These are phyloP conservation scores for Baudoinia panamericana DNA, from an alignment of 495 filamentous ascomycete genomes.

Conservation along the genomic window DNA sequence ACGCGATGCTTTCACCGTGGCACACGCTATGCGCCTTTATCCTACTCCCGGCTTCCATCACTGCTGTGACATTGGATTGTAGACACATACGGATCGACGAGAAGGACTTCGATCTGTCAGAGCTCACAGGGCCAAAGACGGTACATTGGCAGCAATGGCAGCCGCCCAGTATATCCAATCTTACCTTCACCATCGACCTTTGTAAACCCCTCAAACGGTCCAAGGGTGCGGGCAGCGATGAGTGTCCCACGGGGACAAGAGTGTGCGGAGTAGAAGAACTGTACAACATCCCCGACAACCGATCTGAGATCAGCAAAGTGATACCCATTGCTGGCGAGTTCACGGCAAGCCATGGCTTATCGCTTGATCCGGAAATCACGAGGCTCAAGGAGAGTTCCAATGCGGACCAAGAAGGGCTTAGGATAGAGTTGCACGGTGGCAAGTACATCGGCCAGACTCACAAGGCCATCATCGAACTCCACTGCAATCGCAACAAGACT, in stretches of 20 bases:
- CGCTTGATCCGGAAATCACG: slow-evolving; percentile 48
- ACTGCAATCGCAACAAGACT: slow-evolving; percentile 56
- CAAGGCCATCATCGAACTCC: slow-evolving; percentile 66
- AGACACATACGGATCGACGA: slow-evolving; percentile 42
- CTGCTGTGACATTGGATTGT: slow-evolving; percentile 48
- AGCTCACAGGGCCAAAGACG: slow-evolving; percentile 63
- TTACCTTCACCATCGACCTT: slow-evolving; percentile 79
- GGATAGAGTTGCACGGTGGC: slow-evolving; percentile 57
- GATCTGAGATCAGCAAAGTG: slow-evolving; percentile 34
- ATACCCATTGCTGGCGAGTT: slow-evolving; percentile 68
- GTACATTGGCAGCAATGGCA: slow-evolving; percentile 41
- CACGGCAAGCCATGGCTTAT: slow-evolving; percentile 35
- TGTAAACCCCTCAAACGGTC: slow-evolving; percentile 51
- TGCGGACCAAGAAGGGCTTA: slow-evolving; percentile 51
- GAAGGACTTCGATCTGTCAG: slow-evolving; percentile 49
- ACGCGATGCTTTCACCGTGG: no score
- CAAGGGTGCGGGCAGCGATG: slow-evolving; percentile 33
- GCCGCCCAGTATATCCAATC: slow-evolving; percentile 44
- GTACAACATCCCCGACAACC: slow-evolving; percentile 34
- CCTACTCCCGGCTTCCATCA: slow-evolving; percentile 34
- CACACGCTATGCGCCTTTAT: no score
- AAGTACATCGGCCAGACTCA: slow-evolving; percentile 38
- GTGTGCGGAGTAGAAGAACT: slow-evolving; percentile 66
- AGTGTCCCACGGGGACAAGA: slow-evolving; percentile 54
- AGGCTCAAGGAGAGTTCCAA: slow-evolving; percentile 51